Evolutionary conservation across 768 basidiomycete species (phyloP), one percentile per base, ranked within the genome.

Genomic region (Tricholoma flavovirens): DNA sequence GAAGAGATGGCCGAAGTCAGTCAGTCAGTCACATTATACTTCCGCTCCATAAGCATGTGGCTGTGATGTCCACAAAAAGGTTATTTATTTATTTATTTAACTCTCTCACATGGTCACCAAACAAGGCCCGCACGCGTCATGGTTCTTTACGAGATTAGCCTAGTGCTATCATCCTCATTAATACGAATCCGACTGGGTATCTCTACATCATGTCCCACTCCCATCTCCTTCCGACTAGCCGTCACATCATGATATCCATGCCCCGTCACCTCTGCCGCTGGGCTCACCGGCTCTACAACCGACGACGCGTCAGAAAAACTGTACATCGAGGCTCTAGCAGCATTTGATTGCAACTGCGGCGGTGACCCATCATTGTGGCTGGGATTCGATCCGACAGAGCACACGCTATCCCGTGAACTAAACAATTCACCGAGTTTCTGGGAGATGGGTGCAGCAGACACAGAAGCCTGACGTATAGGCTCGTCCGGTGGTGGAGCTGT

Each of bases 361-460:
- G 59, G 35, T 4, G 60, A 17, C 0, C 74, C 60, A 2, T 70
- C 66, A 0, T 53, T 32, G 3, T 30, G 46, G n/a, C 15, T 30
- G 10, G 46, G 15, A 3, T 59, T 56, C 9, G 62, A 56, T 5
- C 57, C 50, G 19, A 54, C 26, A 7, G 62, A 84, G 15, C 83
- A 78, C 38, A 79, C 69, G 62, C 81, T 84, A 19, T 71, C 71
- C 57, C 84, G 75, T 26, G 83, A 75, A 55, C 78, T 73, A 66
- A 90, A 90, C 68, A 90, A 83, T 8, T 83, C 84, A 4, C 87
- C 86, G 43, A 91, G 63, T 71, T 87, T 90, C 62, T 78, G 78
- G 32, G 83, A 69, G n/a, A 84, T 71, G 1, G 82, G 83, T 15
- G 77, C 74, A 14, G 70, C 65, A 3, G 69, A 60, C 14, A 62